Base-by-base conservation (phyloP, 202 grass and related monocot species). In the Setaria viridis region DNA sequence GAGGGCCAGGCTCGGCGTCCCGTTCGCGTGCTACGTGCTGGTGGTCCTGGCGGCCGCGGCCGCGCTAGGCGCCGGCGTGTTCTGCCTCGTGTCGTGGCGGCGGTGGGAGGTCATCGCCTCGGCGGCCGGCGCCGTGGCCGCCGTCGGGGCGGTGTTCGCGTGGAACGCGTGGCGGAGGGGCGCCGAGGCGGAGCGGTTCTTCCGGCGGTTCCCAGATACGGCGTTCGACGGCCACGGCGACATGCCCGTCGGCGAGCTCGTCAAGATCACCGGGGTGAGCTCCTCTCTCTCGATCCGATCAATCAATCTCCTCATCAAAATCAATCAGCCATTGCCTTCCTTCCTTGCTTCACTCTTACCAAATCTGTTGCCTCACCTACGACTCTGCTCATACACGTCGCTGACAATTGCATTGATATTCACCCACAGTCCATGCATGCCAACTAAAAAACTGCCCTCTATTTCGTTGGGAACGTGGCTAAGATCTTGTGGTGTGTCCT, bases 261-360 rank as follows among this genome's bases (percentile, higher is more conserved):
- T 95, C 76, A 99, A 99, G 87, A 99, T 99, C 84, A 94, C 86
- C 54, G 96, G 96, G 93, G 96, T 99, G 82, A 89, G 88, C 87
- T 79, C 58, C 85, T 75, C 58, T 84, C 11, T 78, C 39, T 37
- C 80, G 65, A 7, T 25, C 7, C 1, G 25, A 32, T 85, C 33
- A 58, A 37, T 34, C 34, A 9, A 4, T 79, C 50, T 70, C 56
- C 5, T 35, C 48, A n/a, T 55, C 41, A 15, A 2, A 63, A 43
- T 47, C 37, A 54, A 30, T 41, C 3, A 89, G 11, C 46, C 42
- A 41, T 3, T 21, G 2, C 49, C 14, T 49, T 69, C 35, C 25
- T 72, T 43, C 0, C 57, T 80, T 55, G 47, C 45, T 66, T 45
- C 47, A 29, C 0, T 16, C 9, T 75, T 75, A 75, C 72, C 33